Evolutionary conservation across 768 basidiomycete genomes (phyloP).

Genomic region (Russula foetens): DNA sequence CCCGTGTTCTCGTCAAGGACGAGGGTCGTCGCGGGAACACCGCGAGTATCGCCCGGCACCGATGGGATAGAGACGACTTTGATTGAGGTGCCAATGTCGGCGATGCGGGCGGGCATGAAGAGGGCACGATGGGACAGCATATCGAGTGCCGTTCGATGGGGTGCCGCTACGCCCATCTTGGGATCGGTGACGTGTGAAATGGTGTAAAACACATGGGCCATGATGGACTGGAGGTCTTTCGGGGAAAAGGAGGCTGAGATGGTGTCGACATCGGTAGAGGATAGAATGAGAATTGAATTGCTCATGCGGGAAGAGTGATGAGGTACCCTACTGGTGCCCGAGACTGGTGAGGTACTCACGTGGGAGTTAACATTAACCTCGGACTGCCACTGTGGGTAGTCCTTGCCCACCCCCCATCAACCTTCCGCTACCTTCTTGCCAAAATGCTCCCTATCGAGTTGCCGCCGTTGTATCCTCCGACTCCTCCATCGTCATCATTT

Average conservation of each 20-base stretch:
- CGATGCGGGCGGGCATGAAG: slow-evolving; percentile 77
- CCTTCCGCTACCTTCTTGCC: background rate
- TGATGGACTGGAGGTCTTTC: slow-evolving; percentile 29
- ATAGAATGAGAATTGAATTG: slow-evolving; percentile 53
- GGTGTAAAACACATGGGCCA: slow-evolving; percentile 20
- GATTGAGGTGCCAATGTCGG: slow-evolving; percentile 46
- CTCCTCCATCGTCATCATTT: background rate
- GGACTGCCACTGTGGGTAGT: background rate
- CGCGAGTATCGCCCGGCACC: slow-evolving; percentile 32
- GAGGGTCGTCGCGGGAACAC: slow-evolving; percentile 70
- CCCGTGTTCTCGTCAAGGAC: slow-evolving; percentile 68
- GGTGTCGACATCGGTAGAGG: slow-evolving; percentile 46
- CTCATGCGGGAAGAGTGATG: too few relatives aligned
- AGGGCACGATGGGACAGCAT: slow-evolving; percentile 52
- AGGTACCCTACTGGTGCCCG: too few relatives aligned
- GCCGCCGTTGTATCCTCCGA: background rate
- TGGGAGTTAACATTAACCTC: too few relatives aligned
- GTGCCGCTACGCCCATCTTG: slow-evolving; percentile 24
- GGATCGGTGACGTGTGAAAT: background rate
- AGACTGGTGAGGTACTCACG: slow-evolving; percentile 13
- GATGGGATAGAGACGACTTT: slow-evolving; percentile 79
- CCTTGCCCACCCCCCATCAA: too few relatives aligned
- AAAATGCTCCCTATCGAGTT: background rate
- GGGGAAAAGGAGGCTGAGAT: slow-evolving; percentile 40
- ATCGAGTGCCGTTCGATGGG: slow-evolving; percentile 52